Base-by-base conservation (phyloP, 495 filamentous ascomycete species). In the Penicillium macrosclerotiorum region DNA sequence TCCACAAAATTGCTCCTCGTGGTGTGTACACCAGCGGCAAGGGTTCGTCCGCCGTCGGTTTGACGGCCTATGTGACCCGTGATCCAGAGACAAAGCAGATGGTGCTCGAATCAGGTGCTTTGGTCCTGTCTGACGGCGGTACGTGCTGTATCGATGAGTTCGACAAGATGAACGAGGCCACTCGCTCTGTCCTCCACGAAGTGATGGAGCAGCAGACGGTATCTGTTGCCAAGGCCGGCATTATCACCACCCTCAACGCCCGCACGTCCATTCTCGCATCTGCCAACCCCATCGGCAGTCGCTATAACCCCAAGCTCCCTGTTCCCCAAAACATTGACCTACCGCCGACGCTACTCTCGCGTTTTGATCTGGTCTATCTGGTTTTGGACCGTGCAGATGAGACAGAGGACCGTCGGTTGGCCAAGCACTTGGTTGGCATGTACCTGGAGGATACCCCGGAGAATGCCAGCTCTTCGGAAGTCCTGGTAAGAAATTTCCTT, bases 121-220 rank as follows among this genome's bases (percentile, higher is more conserved):
- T 98, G 23, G 93, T 98, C 31, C 75, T 98, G 36, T 95, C 90
- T 2, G 93, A 98, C 62, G 93, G 93, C 20, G 94, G 93, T 63
- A 86, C 96, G 45, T 98, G 93, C 76, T 98, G 93, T 63, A 98
- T 98, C 64, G 93, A 98, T 56, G 93, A 98, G 65, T 98, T 98
- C 54, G 93, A 98, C 74, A 98, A 98, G 68, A 98, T 98, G 93
- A 90, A 86, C 41, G 93, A 98, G 43, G 81, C 90, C 18, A 97
- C 94, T 0, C 84, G 93, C 25, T 96, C 91, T 3, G 93, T 97
- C 8, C 77, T 98, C 25, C 93, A 98, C 76, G 93, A 98, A 82
- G 93, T 98, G 13, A 98, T 98, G 93, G 93, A 98, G 62, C 93
- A 98, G 67, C 93, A 98, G 72, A 98, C 93, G 1, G 92, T 98